Percentiles rank a stretch among this genome's conserved stretches.
Conservation (phyloP, 2,329 filamentous ascomycete species). For the Paecilomyces formosus region DNA sequence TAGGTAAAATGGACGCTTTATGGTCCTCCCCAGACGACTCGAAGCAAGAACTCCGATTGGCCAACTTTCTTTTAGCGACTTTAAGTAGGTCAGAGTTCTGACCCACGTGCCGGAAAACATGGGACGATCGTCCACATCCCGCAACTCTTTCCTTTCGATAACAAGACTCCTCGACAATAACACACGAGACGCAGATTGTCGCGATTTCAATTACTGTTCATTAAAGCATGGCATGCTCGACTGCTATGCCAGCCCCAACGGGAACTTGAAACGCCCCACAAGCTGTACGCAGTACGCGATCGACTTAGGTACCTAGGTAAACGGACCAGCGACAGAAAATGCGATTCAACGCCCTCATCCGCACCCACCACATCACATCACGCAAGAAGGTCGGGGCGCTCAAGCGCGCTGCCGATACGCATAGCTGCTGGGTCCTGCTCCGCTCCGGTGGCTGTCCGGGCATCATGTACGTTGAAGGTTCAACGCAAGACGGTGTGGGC, state of each 20-base stretch:
- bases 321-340: slow-evolving; percentile 5
- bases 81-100: background rate
- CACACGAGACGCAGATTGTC: background rate
- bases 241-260: background rate
- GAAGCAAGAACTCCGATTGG: background rate
- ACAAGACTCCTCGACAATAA: background rate
- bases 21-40: too few species aligned
- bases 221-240: background rate
- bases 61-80: background rate
- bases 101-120: background rate
- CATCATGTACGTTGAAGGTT: slow-evolving; percentile 69
- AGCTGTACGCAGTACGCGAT: background rate
- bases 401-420: slow-evolving; percentile 55
- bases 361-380: slow-evolving; percentile 75
- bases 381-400: slow-evolving; percentile 64
- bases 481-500: slow-evolving; percentile 45
- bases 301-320: background rate
- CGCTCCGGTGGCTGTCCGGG: slow-evolving; percentile 63
- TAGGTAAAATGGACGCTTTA: too few species aligned
- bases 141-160: background rate
- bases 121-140: background rate
- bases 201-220: background rate
- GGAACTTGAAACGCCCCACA: background rate
- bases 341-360: slow-evolving; percentile 56
- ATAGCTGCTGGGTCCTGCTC: slow-evolving; percentile 57